Evolutionary conservation across 495 filamentous ascomycete species (phyloP), one percentile per base, ranked within the genome.

Genomic region (Penicillium crystallinum): DNA sequence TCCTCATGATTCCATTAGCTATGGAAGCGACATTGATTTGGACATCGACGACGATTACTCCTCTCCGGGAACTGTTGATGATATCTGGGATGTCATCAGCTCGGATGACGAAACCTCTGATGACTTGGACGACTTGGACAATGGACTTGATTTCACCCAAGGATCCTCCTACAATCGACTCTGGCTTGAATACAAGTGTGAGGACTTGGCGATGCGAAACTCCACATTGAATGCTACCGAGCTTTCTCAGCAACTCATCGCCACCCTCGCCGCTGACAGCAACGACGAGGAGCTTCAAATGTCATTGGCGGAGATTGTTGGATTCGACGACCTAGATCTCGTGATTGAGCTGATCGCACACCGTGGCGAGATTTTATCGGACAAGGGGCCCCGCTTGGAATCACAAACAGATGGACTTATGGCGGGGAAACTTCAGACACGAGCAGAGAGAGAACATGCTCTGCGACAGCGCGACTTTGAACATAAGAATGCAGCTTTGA

Each of bases 21-120:
- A 82, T 58, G 82, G 80, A 40, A 72, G 75, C 29, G 84, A 86
- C 40, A 57, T 87, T 33, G 72, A 77, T 18, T 64, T 86, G 9
- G 76, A 81, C 39, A 73, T 87, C 25, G 77, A 87, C 36, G 82
- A 84, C 19, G 79, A 82, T 19, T 77, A 81, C 30, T 83, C 79
- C 0, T 83, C 81, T 2, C 73, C 75, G 1, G 81, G 77, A 35
- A 81, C 81, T 15, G 78, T 82, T 8, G 86, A 91, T 53, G 88
- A 95, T 70, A 81, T 96, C 9, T 97, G 93, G 93, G 89, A 95
- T 65, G 80, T 91, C 33, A 88, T 90, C 64, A 87, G 82, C 41
- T 87, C 89, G 29, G 84, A 89, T 23, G 74, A 81, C 29, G 87
- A 79, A 46, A 81, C 72, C 34, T 78, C 73, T 36, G 77, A 79